Conservation (phyloP, 2,329 filamentous ascomycete genomes). For the Colletotrichum echinochloae region DNA sequence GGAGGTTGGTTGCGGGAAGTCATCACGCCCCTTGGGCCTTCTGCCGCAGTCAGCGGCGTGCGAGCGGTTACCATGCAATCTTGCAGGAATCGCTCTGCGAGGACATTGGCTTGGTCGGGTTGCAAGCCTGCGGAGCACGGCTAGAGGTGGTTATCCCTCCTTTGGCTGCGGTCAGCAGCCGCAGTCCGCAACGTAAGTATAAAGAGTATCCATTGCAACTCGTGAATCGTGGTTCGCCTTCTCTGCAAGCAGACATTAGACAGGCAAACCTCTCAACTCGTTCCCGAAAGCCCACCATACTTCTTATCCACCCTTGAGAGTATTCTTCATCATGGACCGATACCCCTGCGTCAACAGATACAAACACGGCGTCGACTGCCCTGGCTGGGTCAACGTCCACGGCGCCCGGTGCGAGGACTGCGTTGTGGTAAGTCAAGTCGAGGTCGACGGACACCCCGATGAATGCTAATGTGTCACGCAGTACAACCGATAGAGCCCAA, state of each 20-base stretch:
- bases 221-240: background rate
- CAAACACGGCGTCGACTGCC: conserved; percentile 38
- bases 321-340: conserved; percentile 27
- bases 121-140: conserved; percentile 7
- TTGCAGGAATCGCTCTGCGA: conserved; percentile 14
- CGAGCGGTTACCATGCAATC: conserved; percentile 30
- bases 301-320: background rate
- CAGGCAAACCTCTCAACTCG: background rate
- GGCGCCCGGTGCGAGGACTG: conserved; percentile 34
- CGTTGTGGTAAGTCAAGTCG: conserved; percentile 24
- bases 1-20: background rate
- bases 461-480: background rate
- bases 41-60: conserved; percentile 30
- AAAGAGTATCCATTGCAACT: conserved; percentile 23
- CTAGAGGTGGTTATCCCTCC: conserved; percentile 10
- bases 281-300: background rate
- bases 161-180: conserved; percentile 11
- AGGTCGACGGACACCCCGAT: no score
- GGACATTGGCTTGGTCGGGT: background rate
- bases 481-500: conserved; percentile 32
- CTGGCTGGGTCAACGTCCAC: conserved; percentile 33
- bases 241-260: conserved; percentile 8
- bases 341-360: conserved; percentile 39
- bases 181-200: conserved; percentile 17
- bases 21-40: background rate